Percentiles rank a stretch among this genome's conserved stretches.
These are phyloP conservation scores for Calcarisporium arbuscula DNA, from an alignment of 2,329 filamentous ascomycete species.

Conservation along the genomic window DNA sequence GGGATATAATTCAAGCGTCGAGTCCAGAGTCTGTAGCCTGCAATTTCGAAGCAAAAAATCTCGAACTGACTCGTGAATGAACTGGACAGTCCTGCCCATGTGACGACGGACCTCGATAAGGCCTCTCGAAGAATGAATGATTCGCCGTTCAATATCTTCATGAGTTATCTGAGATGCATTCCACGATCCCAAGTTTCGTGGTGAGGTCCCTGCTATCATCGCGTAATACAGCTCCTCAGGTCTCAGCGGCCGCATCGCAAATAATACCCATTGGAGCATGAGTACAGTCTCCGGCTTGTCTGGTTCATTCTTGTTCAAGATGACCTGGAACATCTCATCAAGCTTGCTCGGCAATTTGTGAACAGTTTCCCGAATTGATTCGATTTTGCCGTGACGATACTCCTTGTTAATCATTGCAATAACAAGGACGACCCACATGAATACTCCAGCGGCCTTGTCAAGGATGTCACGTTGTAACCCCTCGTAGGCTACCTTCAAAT, in stretches of 20 bases:
- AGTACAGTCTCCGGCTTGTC: neutral
- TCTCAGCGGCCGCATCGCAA: neutral
- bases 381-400: neutral
- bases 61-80: neutral
- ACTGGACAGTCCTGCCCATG: neutral
- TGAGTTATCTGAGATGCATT: neutral
- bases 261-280: neutral
- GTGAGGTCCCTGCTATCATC: neutral
- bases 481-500: no score
- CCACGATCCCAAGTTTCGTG: neutral
- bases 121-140: neutral
- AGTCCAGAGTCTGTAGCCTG: neutral
- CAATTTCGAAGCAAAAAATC: neutral
- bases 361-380: neutral
- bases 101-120: neutral
- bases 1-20: neutral
- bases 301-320: neutral
- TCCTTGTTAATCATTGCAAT: slow-evolving; percentile 3
- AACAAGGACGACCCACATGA: slow-evolving; percentile 9
- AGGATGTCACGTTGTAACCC: slow-evolving; percentile 1
- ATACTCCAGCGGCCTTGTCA: slow-evolving; percentile 2
- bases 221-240: neutral
- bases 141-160: neutral
- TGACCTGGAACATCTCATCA: neutral
- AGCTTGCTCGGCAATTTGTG: neutral